Base-by-base conservation (phyloP, 129 eudicot species). In the Escallonia herrerae region DNA sequence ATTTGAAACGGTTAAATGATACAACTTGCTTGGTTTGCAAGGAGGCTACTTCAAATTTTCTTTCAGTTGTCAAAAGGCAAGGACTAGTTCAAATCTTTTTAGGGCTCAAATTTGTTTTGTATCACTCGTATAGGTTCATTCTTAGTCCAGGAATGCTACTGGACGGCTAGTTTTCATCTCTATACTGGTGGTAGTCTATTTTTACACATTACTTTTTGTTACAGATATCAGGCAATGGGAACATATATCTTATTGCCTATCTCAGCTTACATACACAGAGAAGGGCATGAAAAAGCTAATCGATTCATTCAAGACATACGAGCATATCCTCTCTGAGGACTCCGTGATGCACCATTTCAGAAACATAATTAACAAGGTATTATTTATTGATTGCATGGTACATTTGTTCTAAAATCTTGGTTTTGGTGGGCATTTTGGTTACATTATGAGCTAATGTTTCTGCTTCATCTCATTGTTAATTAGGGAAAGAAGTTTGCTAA, bases 401-500 rank as follows among this genome's bases (percentile, higher is more conserved):
- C 43, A 64, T 37, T 45, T 46, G 61, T 33, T 7, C 4, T 6
- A 4, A 10, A 37, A 12, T 13, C 11, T 62, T 15, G 38, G 9
- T 33, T 67, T 10, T 8, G 40, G 9, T 39, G 6, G 9, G 6
- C 12, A 14, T 33, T 11, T 13, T 22, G 38, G 47, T 15, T 43
- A 15, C 45, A 7, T 12, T 9, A 8, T 54, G 33, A 4, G 37
- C 5, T 9, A 2, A n/a, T 11, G n/a, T 53, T 53, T 53, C 7
- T 3, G 13, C 22, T 60, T n/a, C 56, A 57, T 40, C 33, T 51
- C 22, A 52, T 62, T 3, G 9, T 76, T 3, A 46, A 57, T 51
- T 75, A 93, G 98, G 96, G 77, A 12, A 93, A 93, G 79, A 93
- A 93, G 78, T 93, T 83, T 88, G 96, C 96, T 5, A 93, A 93